Evolutionary conservation across 306 rosid species (phyloP).

Genomic region (Canavalia gladiata): DNA sequence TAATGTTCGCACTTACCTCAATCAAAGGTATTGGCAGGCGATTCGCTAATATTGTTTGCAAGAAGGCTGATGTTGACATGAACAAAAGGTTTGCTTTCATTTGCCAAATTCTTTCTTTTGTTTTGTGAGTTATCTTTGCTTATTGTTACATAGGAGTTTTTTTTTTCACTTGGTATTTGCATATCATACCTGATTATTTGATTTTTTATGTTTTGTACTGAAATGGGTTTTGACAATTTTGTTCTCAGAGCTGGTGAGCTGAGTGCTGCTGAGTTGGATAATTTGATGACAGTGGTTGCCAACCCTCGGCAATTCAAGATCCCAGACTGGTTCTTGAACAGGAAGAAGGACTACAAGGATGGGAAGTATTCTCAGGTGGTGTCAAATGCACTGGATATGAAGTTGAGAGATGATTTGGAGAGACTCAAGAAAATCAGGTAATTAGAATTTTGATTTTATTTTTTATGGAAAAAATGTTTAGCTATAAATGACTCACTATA

Average conservation of each 20-base stretch:
- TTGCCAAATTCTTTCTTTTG: not conserved
- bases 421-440: conserved; percentile 64
- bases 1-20: conserved; percentile 59
- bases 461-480: not conserved
- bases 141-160: not conserved
- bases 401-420: conserved; percentile 63
- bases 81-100: conserved; percentile 53
- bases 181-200: not conserved
- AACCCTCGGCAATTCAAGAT: conserved; percentile 62
- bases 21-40: conserved; percentile 63
- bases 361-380: conserved; percentile 61
- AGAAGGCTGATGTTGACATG: conserved; percentile 64
- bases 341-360: conserved; percentile 66
- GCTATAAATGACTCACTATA: not conserved
- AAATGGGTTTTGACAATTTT: not conserved
- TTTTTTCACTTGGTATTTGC: not conserved
- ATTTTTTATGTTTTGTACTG: not conserved
- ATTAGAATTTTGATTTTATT: not conserved
- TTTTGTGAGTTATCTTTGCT: not conserved
- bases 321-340: conserved; percentile 61
- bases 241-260: conserved; percentile 55
- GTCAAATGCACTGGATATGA: conserved; percentile 60
- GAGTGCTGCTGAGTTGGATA: conserved; percentile 60
- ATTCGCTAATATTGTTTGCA: conserved; percentile 56
- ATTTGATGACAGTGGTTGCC: conserved; percentile 57